A percentile compares a stretch with the other conserved stretches of the same genome.
Evolutionary conservation across 2,329 filamentous ascomycete species (phyloP).

Genomic region (Claviceps fusiformis): DNA sequence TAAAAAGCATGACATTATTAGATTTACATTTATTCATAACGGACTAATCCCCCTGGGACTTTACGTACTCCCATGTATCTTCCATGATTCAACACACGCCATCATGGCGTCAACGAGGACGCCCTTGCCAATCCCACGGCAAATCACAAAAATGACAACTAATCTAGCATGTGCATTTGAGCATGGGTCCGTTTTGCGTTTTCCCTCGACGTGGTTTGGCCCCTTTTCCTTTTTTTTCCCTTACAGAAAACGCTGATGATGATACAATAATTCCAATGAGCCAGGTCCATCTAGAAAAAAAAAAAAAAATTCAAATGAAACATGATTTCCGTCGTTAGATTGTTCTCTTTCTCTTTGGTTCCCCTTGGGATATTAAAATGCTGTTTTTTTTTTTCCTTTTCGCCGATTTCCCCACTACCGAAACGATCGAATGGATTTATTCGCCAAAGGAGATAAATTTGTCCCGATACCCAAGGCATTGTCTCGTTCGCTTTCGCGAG

Average conservation of each 20-base stretch:
- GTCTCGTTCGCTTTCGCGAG: slow-evolving; percentile 27
- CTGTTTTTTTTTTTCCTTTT: neutral
- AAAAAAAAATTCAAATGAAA: too few relatives aligned
- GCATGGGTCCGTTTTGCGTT: neutral
- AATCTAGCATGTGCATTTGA: neutral
- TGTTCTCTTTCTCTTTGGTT: neutral
- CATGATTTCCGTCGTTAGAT: neutral
- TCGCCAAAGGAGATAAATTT: slow-evolving; percentile 25
- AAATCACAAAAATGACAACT: too few relatives aligned
- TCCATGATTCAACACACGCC: too few relatives aligned
- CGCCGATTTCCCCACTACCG: slow-evolving; percentile 15
- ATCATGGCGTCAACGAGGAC: too few relatives aligned
- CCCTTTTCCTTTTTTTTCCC: neutral
- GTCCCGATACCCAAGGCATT: slow-evolving; percentile 20
- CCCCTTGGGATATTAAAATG: neutral
- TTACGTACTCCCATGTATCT: too few relatives aligned
- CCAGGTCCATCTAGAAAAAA: neutral
- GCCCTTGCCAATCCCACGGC: too few relatives aligned
- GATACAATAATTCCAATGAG: neutral
- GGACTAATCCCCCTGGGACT: too few relatives aligned
- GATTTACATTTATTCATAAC: too few relatives aligned
- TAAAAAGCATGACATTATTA: too few relatives aligned
- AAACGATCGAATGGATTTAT: slow-evolving; percentile 29
- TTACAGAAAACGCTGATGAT: neutral
- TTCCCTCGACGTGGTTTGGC: neutral